Evolutionary conservation across 768 basidiomycete genomes (phyloP).

Genomic region (Cantharellus anzutake): DNA sequence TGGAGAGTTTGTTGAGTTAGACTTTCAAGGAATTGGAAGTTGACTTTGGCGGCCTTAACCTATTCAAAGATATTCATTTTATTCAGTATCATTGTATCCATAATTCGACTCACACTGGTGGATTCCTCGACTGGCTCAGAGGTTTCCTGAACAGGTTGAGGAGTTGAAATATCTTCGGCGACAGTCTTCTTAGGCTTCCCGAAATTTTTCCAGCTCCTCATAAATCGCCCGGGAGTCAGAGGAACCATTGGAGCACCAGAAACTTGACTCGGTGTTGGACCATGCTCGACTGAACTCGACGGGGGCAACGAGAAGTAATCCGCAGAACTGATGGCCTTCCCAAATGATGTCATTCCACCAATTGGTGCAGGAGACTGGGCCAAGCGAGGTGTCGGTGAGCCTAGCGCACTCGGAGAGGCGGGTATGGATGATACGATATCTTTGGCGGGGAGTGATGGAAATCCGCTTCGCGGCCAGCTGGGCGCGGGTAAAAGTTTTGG

Average conservation of each 20-base stretch:
- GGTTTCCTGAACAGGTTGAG: constrained; percentile 15
- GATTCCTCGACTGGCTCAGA: constrained; percentile 11
- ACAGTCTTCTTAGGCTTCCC: constrained; percentile 35
- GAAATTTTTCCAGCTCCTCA: constrained; percentile 63
- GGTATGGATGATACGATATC: background rate
- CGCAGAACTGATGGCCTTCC: background rate
- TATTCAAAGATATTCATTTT: background rate
- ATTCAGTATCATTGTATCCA: background rate
- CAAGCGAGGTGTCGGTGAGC: background rate
- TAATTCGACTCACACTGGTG: background rate
- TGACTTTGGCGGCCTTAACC: background rate
- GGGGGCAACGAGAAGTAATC: background rate
- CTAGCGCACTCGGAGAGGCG: background rate
- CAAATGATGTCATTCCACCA: constrained; percentile 12
- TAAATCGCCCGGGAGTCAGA: constrained; percentile 41
- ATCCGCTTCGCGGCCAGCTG: too few relatives aligned
- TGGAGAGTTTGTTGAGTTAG: constrained; percentile 18
- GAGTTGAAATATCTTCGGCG: constrained; percentile 14
- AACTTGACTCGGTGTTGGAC: too few relatives aligned
- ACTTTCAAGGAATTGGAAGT: background rate
- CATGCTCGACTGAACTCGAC: too few relatives aligned
- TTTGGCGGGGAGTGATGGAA: background rate
- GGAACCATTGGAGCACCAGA: constrained; percentile 21
- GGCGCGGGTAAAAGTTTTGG: too few relatives aligned
- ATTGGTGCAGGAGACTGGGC: constrained; percentile 2